Evolutionary conservation across 2,329 filamentous ascomycete species (phyloP).

Genomic region (Cadophora gregata): DNA sequence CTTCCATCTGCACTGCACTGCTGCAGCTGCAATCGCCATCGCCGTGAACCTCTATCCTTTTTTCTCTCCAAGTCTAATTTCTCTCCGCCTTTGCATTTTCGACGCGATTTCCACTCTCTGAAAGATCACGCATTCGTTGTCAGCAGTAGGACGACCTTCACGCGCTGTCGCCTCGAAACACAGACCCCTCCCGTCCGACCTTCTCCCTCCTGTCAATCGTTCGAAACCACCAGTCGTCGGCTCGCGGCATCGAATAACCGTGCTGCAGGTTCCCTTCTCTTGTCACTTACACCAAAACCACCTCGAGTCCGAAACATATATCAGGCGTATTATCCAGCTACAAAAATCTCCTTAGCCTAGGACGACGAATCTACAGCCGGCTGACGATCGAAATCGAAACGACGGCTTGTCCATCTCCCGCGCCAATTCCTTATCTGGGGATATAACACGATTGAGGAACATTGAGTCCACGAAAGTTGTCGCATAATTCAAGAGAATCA

Average conservation of each 20-base stretch:
- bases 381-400: slow-evolving; percentile 13
- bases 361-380: slow-evolving; percentile 5
- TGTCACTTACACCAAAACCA: background rate
- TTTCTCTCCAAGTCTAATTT: slow-evolving; percentile 10
- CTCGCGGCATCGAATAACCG: slow-evolving; percentile 17
- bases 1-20: slow-evolving; percentile 10
- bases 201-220: slow-evolving; percentile 16
- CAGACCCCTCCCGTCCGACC: slow-evolving; percentile 14
- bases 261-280: slow-evolving; percentile 20
- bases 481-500: slow-evolving; percentile 2
- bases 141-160: slow-evolving; percentile 1
- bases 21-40: slow-evolving; percentile 14
- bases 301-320: slow-evolving; percentile 5
- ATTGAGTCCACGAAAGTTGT: slow-evolving; percentile 9
- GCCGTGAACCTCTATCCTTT: slow-evolving; percentile 13
- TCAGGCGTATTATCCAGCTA: slow-evolving; percentile 11
- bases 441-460: background rate
- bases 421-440: slow-evolving; percentile 2
- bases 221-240: slow-evolving; percentile 16
- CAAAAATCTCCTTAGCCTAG: background rate
- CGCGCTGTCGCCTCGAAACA: slow-evolving; percentile 8
- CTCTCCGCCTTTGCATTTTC: slow-evolving; percentile 12
- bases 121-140: slow-evolving; percentile 3
- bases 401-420: slow-evolving; percentile 15
- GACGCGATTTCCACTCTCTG: slow-evolving; percentile 16